Base-by-base conservation (phyloP, 1,139 yeast species). In the Taphrina sp. region DNA sequence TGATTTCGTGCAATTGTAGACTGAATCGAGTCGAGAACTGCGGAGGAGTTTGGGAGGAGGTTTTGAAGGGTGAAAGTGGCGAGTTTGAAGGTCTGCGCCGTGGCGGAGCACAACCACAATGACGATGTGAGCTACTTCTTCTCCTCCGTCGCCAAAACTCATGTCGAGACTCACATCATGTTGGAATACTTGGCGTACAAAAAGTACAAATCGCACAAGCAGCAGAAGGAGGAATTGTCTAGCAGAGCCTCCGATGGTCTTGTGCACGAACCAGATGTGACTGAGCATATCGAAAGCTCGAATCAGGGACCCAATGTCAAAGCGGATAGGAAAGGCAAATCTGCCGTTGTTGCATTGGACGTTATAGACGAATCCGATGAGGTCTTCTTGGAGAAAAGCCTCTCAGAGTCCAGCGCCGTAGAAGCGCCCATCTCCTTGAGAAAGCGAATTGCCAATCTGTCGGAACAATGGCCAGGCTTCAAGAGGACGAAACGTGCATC, bases 171-270 rank as follows among this genome's bases (percentile, higher is more conserved):
- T n/a, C n/a, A 28, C 31, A n/a, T 5, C 12, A 49, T 49, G 54
- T 35, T 49, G 37, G 54, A 49, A 34, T 49, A 49, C 28, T 29
- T 39, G 8, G 46, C 54, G 5, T 49, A 39, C 29, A 38, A 39
- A 17, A 49, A 49, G 23, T 39, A 17, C 41, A 49, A 49, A 34
- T 38, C 44, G 12, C 43, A 33, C 34, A 29, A 39, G 23, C 46
- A 29, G 16, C 31, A 26, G 31, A 7, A 7, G 7, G 31, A 7
- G 12, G 31, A 26, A 12, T 7, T 12, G 10, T 7, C 31, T 12
- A 16, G 8, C 22, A 35, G 38, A 35, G 31, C 31, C 31, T 26
- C 31, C 31, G 31, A 7, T 26, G 31, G 31, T 26, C 10, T 12
- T 12, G 31, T 26, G 31, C 10, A 12, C 12, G 10, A 26, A 12